phyloP scores from a whole-genome alignment of 192 early-diverging fungal species.

The Coemansia sp. region DNA sequence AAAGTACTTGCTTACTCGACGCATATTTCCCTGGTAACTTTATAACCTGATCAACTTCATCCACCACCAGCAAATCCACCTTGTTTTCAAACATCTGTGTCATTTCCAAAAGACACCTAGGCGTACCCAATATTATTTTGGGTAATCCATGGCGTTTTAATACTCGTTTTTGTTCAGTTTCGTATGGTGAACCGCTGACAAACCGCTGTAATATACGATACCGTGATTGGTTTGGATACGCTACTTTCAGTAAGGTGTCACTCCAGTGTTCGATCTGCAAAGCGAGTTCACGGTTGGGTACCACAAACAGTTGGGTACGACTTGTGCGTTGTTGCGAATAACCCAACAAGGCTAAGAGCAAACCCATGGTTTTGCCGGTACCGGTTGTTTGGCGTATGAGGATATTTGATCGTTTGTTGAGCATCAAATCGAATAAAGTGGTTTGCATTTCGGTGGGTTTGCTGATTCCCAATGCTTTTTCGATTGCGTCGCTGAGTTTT shows the following conservation, averaged over 20 bases:
- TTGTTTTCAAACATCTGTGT: neutral
- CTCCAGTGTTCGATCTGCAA: conserved; percentile 42
- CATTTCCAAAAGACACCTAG: conserved; percentile 19
- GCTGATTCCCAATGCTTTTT: neutral
- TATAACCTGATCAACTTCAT: conserved; percentile 48
- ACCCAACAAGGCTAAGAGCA: neutral
- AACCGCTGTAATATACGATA: conserved; percentile 29
- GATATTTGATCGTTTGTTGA: neutral
- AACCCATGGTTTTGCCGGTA: neutral
- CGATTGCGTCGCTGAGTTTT: neutral
- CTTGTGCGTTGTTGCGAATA: neutral
- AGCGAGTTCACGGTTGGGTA: conserved; percentile 47
- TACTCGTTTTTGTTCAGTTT: conserved; percentile 8
- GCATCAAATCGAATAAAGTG: neutral
- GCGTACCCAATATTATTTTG: conserved; percentile 28
- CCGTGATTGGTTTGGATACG: conserved; percentile 13
- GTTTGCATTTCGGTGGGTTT: neutral
- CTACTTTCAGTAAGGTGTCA: neutral
- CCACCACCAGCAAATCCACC: conserved; percentile 30
- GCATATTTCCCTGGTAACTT: conserved; percentile 29
- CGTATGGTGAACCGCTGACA: conserved; percentile 28
- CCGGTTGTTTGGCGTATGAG: neutral
- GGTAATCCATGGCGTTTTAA: conserved; percentile 38
- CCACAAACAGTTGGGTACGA: conserved; percentile 13
- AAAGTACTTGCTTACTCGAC: conserved; percentile 7